Conservation (phyloP, 1,284 basidiomycete species). For the Singerocomus rubriflavus region DNA sequence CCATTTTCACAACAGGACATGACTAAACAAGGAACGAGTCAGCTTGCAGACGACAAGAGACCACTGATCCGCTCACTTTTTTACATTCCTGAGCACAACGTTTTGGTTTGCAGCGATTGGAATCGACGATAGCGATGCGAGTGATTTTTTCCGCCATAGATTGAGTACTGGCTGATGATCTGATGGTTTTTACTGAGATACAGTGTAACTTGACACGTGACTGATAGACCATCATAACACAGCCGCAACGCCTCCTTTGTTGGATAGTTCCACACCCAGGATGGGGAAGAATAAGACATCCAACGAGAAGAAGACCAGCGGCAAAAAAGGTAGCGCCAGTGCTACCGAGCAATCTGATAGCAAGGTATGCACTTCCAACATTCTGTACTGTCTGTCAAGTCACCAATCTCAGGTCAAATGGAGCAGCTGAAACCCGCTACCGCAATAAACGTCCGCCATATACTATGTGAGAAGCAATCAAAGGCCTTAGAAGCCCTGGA, state of each 20-base stretch:
- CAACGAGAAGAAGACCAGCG: constrained; percentile 37
- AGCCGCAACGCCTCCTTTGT: constrained; percentile 2
- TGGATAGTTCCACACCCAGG: not conserved
- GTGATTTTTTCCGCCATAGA: constrained; percentile 88
- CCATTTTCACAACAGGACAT: constrained; percentile 98
- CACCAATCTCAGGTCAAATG: not conserved
- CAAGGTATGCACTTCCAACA: constrained; percentile 24
- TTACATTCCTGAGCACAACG: constrained; percentile 90
- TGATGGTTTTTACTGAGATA: not conserved
- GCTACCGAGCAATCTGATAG: constrained; percentile 29
- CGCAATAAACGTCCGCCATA: constrained; percentile 80
- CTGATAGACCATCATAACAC: constrained; percentile 1
- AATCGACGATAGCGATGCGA: constrained; percentile 91
- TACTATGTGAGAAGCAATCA: constrained; percentile 83
- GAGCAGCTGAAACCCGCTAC: constrained; percentile 62
- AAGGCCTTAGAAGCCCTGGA: constrained; percentile 71
- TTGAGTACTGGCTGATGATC: constrained; percentile 2
- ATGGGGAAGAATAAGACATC: constrained; percentile 56
- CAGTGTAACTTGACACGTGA: constrained; percentile 16
- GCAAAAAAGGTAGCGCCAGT: constrained; percentile 27
- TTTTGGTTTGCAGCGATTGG: constrained; percentile 93
- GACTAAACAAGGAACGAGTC: constrained; percentile 49
- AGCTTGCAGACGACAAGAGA: constrained; percentile 1
- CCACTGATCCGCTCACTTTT: constrained; percentile 51
- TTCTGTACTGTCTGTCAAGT: not conserved